Conservation (phyloP, 2,329 filamentous ascomycete species). For the Gnomoniopsis smithogilvyi region DNA sequence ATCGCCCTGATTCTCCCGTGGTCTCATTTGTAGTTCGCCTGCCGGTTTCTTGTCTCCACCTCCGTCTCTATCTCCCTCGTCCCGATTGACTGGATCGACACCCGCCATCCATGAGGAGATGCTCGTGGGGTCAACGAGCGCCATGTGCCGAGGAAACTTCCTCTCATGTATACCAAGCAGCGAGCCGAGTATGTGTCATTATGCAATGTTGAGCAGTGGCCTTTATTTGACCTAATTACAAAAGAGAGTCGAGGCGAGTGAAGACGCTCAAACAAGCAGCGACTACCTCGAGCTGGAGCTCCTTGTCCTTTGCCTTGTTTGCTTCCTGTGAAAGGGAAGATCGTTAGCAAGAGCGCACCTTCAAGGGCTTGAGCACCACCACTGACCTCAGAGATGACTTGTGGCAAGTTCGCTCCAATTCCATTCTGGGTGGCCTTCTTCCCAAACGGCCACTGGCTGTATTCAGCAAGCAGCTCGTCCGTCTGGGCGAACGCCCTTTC, state of each 20-base stretch:
- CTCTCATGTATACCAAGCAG: not conserved
- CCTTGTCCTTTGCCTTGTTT: constrained; percentile 83
- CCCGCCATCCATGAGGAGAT: not conserved
- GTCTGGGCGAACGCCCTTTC: constrained; percentile 96
- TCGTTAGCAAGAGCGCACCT: constrained; percentile 1
- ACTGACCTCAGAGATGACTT: constrained; percentile 71
- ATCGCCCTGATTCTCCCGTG: not conserved
- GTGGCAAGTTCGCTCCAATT: constrained; percentile 88
- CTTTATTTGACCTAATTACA: constrained; percentile 49
- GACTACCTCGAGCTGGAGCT: constrained; percentile 94
- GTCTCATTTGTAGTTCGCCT: not conserved
- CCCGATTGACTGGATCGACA: not conserved
- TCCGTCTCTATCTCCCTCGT: too few species aligned
- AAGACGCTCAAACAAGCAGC: constrained; percentile 97
- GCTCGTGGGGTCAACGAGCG: not conserved
- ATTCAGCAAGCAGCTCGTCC: constrained; percentile 91
- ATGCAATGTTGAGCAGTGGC: constrained; percentile 2
- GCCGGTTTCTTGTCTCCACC: not conserved
- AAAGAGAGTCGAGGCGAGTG: constrained; percentile 90
- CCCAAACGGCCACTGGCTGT: constrained; percentile 96
- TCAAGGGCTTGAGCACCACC: constrained; percentile 21
- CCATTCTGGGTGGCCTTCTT: constrained; percentile 75
- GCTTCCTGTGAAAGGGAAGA: constrained; percentile 57
- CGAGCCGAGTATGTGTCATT: not conserved
- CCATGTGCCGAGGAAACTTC: not conserved